phyloP scores from a whole-genome alignment of 352 stramenopile species.

The Blastocystis sp. region DNA sequence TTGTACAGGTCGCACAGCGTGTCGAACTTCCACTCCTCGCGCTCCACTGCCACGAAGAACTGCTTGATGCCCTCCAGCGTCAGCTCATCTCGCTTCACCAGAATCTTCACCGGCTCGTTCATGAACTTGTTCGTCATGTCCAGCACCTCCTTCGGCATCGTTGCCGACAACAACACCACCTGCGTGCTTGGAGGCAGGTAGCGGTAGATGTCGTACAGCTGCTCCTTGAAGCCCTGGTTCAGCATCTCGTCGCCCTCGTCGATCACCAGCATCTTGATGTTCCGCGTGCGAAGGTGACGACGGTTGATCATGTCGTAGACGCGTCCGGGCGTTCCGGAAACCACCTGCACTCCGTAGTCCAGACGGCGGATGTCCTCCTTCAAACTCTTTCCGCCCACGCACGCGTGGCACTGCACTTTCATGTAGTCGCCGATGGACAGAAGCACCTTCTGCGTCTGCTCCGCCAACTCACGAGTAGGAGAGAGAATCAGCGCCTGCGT shows the following conservation, averaged over 20 bases:
- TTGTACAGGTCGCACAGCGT: constrained; percentile 95
- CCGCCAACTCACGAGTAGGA: constrained; percentile 84
- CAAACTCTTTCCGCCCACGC: constrained; percentile 59
- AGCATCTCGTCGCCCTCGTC: constrained; percentile 97
- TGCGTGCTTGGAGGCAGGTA: constrained; percentile 62
- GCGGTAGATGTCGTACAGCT: constrained; percentile 95
- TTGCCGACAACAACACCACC: constrained; percentile 85
- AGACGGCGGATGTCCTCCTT: constrained; percentile 82
- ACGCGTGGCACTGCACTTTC: constrained; percentile 79
- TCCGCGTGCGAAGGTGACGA: constrained; percentile 74
- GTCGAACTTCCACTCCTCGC: constrained; percentile 98
- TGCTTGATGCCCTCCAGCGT: constrained; percentile 92
- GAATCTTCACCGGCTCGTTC: constrained; percentile 86
- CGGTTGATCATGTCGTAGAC: constrained; percentile 91
- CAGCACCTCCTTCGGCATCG: constrained; percentile 78
- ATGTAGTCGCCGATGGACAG: constrained; percentile 87
- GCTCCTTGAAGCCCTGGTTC: constrained; percentile 89
- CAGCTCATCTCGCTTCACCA: constrained; percentile 89
- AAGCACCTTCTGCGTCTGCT: constrained; percentile 90
- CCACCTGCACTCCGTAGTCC: constrained; percentile 82
- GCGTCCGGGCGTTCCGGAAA: constrained; percentile 87
- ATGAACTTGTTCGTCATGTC: constrained; percentile 93
- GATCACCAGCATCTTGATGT: constrained; percentile 84
- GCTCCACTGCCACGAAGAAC: constrained; percentile 92
- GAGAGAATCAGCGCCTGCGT: constrained; percentile 86